phyloP scores from a whole-genome alignment of 2,329 filamentous ascomycete genomes.

The Fusarium incarnatum region DNA sequence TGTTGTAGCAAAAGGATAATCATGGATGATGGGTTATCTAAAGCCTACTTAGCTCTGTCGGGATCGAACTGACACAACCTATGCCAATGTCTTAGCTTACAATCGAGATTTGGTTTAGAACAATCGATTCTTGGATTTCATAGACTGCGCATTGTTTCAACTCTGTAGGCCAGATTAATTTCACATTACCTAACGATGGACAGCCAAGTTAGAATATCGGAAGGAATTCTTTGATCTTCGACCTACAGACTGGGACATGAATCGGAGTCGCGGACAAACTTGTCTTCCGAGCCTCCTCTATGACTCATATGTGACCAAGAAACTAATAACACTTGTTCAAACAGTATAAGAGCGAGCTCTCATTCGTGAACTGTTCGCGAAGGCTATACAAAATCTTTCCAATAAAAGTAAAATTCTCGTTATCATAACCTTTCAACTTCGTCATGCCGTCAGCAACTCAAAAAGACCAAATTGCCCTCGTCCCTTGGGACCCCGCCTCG shows the following conservation, averaged over 20 bases:
- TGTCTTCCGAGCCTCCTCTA: not conserved
- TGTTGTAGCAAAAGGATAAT: not conserved
- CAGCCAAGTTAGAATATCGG: not conserved
- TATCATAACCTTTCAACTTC: no score
- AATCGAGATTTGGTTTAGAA: not conserved
- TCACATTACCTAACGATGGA: not conserved
- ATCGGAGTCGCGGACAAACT: slow-evolving; percentile 9
- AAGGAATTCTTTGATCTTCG: not conserved
- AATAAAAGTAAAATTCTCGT: not conserved
- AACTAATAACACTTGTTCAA: not conserved
- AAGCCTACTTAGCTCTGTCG: not conserved
- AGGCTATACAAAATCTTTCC: not conserved
- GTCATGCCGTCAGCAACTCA: slow-evolving; percentile 16
- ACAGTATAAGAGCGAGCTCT: not conserved
- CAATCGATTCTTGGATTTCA: not conserved
- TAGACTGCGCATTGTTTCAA: not conserved
- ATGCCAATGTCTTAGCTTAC: not conserved
- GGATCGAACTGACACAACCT: not conserved
- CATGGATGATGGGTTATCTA: not conserved
- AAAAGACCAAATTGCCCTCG: slow-evolving; percentile 21
- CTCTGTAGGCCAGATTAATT: not conserved
- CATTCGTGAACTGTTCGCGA: not conserved
- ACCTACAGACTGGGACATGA: not conserved
- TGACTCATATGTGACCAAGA: slow-evolving; percentile 9
- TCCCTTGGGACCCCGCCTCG: slow-evolving; percentile 44